Percentiles rank a stretch among this genome's conserved stretches.
phyloP scores from a whole-genome alignment of 2,329 filamentous ascomycete species.

The Alternaria conjuncta region DNA sequence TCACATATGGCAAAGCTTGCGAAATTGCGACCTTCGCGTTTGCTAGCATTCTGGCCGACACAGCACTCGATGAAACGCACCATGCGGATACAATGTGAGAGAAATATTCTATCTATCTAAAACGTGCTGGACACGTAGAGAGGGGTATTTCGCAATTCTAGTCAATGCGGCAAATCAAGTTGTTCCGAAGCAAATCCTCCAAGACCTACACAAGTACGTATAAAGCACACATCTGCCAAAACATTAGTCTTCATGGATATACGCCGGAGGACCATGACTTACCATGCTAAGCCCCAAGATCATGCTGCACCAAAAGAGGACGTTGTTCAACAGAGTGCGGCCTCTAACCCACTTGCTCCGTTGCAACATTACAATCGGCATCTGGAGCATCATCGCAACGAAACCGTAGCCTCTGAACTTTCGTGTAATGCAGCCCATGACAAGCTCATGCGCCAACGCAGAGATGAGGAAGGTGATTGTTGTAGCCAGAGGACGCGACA shows the following conservation, averaged over 20 bases:
- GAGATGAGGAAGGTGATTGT: constrained; percentile 91
- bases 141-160: constrained; percentile 27
- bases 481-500: constrained; percentile 79
- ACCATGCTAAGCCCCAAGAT: constrained; percentile 83
- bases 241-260: background rate
- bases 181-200: background rate
- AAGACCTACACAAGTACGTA: constrained; percentile 45
- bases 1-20: constrained; percentile 14
- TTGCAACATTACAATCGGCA: constrained; percentile 93
- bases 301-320: constrained; percentile 90
- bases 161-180: background rate
- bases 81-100: background rate
- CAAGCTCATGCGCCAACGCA: constrained; percentile 88
- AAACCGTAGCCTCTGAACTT: constrained; percentile 96
- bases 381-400: constrained; percentile 92
- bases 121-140: constrained; percentile 1
- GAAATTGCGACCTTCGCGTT: background rate
- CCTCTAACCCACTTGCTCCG: constrained; percentile 77
- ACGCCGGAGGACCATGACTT: constrained; percentile 41
- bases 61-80: background rate
- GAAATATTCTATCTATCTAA: background rate
- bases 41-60: background rate
- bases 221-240: constrained; percentile 46
- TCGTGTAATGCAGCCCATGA: constrained; percentile 98
- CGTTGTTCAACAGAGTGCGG: constrained; percentile 74